Base-by-base conservation (phyloP, 2,329 filamentous ascomycete genomes). In the Talaromyces atroroseus region DNA sequence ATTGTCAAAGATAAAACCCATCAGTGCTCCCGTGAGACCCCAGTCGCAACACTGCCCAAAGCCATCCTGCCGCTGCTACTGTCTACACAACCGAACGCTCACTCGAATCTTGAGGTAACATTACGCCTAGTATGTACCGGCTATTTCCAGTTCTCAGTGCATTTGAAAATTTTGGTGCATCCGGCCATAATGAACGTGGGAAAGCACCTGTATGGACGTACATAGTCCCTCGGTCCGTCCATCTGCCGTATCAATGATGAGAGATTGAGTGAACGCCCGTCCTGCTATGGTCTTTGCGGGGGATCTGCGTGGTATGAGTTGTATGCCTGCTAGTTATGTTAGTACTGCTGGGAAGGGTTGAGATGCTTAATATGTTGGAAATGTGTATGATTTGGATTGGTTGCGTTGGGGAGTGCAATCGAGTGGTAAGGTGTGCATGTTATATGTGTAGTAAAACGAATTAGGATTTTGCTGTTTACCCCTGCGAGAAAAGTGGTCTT, bases 151-250 rank as follows among this genome's bases (percentile, higher is more conserved):
- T 58, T 5, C 38, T 58, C 32, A 42, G 40, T 14, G 45, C 56
- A 6, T 58, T 58, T 24, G 51, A 46, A 8, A 58, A 58, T 40
- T 36, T 58, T 20, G 56, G 56, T 7, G 21, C 50, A 23, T 54
- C 56, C 6, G 50, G 51, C 3, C 46, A 50, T 21, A 50, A 58
- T 14, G 29, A 58, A 29, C 51, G 51, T 14, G 56, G 56, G 7
- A 58, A 58, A 36, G 20, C 40, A 12, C 46, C 50, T 44, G 46
- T 53, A 11, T 5, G 11, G 32, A 12, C 32, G 14, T 36, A 36
- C 14, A 36, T 36, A 10, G 5, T 2, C 14, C 32, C 5, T 36
- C 12, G 32, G 11, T 14, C 32, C 12, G 11, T 14, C 32, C 12
- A 16, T 36, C 32, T 36, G 32, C 14, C 4, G 32, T 29, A n/a